phyloP scores from a whole-genome alignment of 345 rosid genomes.

The Schrenkiella parvula region DNA sequence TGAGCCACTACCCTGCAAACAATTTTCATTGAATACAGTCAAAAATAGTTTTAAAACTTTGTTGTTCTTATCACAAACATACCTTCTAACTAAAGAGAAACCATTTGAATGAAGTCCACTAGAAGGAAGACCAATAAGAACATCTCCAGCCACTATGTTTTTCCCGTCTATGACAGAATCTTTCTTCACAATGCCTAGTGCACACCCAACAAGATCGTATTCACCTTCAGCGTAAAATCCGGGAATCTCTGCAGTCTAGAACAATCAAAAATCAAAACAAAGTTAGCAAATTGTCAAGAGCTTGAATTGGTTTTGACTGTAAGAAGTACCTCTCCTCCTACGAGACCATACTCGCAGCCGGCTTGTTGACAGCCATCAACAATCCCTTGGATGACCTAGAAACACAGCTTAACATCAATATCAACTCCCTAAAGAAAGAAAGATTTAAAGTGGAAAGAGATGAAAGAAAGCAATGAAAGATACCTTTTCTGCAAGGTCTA shows the following conservation, averaged over 20 bases:
- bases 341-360: conserved; percentile 47
- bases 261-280: not conserved
- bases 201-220: conserved; percentile 85
- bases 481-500: conserved; percentile 94
- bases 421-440: not conserved
- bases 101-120: conserved; percentile 95
- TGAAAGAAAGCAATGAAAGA: not conserved
- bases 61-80: not conserved
- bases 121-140: conserved; percentile 77
- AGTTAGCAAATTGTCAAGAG: not conserved
- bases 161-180: conserved; percentile 76
- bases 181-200: conserved; percentile 75
- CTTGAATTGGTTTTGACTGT: not conserved
- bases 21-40: not conserved
- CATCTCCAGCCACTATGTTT: conserved; percentile 63
- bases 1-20: conserved; percentile 54
- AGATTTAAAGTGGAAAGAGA: too few species aligned
- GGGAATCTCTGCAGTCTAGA: conserved; percentile 93
- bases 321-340: conserved; percentile 85
- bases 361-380: conserved; percentile 83
- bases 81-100: conserved; percentile 83
- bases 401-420: too few species aligned
- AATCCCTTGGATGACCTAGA: conserved; percentile 86
- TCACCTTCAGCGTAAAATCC: conserved; percentile 72
- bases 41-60: too few species aligned